Evolutionary conservation across 169 alveolate genomes (phyloP), one percentile per base, ranked within the genome.

Genomic region (Miamiensis avidus): DNA sequence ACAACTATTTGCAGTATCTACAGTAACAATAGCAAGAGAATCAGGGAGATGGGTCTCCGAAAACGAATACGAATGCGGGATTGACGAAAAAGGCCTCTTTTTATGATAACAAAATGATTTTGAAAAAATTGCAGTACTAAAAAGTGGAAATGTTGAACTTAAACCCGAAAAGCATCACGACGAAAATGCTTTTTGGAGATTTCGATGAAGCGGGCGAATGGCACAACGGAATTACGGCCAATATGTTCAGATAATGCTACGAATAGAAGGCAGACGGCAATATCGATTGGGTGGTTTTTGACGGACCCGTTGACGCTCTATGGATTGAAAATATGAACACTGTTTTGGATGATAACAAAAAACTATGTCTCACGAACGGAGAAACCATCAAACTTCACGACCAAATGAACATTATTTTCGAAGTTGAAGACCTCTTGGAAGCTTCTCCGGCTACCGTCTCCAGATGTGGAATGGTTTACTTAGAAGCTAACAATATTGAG

Each of bases 391-490:
- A 91, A 72, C 78, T 93, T 34, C 87, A 91, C 65, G 95, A 93
- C 28, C 49, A 84, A 34, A 93, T 91, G 94, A 89, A 90, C 29
- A 89, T 93, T 83, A 91, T 93, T 65, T 93, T 93, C 79, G 97
- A 93, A 86, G 94, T 92, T 27, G 95, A 89, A 78, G 97, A 93
- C 75, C 65, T 93, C 15, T 78, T 83, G 1, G 95, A 91, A 79
- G 97, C 97, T 34, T 90, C 95, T 28, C 97, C 95, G 34, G 97
- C 97, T 16, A 93, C 97, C n/a, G 95, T 93, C 0, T 87, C 94
- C 34, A 82, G 97, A 76, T 93, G 97, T 78, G 97, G 97, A 30
- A 93, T 93, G 97, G 95, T 93, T 28, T 93, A 91, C 81, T 29
- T 91, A 29, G 94, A 93, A 49, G 86, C 94, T 29, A 91, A 88